Base-by-base conservation (phyloP, 2,329 filamentous ascomycete genomes). In the Fusarium sp. region DNA sequence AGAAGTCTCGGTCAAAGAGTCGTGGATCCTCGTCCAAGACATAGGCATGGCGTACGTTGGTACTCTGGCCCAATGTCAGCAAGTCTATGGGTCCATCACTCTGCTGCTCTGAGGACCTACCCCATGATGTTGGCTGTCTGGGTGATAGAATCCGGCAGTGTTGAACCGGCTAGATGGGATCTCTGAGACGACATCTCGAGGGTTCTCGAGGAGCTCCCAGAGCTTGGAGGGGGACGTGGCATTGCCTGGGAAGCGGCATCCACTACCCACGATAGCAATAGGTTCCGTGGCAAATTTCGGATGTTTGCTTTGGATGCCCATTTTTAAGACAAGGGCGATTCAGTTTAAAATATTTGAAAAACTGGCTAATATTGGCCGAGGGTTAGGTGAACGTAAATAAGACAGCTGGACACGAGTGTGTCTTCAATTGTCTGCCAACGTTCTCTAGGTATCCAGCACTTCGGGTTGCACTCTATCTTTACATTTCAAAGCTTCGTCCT, bases 261-360 rank as follows among this genome's bases (percentile, higher is more conserved):
- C 41, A 27, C 53, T 53, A 14, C 57, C 57, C 9, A 57, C 33
- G 29, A 61, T 50, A 19, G 57, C 57, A 45, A 61, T 50, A 14
- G 53, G 53, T 4, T 49, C 53, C 3, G 19, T 19, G 4, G 19
- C 19, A 19, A 19, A 19, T 4, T 19, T 19, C 3, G 4, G 19
- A 3, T 19, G 19, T 19, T 19, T 3, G 4, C 3, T 19, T 19
- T 19, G 19, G 19, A 19, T 19, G 19, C 19, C 19, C 19, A 19
- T 19, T 19, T 19, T 19, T 3, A 19, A 19, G 19, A 19, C 19
- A 19, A 19, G 19, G 19, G 19, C 19, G 3, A 19, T 19, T 19
- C 19, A 19, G 19, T 19, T 19, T 19, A 19, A 19, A 19, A 19
- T 19, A 4, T 19, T 19, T 19, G 19, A 19, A 19, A 19, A 4